phyloP scores from a whole-genome alignment of 108 stramenopile species.

The Nannochloropsis salina region DNA sequence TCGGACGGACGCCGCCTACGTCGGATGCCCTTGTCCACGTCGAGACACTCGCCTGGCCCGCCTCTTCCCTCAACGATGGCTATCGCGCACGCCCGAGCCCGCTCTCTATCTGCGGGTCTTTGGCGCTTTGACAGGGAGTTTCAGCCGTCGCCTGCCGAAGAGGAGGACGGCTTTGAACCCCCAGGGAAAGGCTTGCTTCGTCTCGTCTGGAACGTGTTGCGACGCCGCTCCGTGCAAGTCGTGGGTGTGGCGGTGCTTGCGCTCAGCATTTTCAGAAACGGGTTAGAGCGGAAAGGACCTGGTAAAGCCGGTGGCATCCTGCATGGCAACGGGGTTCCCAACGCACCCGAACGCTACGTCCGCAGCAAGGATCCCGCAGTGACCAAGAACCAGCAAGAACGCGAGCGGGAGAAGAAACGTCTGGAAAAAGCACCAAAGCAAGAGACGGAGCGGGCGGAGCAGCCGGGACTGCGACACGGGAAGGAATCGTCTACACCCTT shows the following conservation, averaged over 20 bases:
- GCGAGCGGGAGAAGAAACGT: neutral
- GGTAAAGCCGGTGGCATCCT: neutral
- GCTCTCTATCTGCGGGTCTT: neutral
- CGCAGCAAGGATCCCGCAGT: neutral
- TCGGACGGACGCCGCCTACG: no score
- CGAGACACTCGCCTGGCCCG: no score
- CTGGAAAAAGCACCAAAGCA: neutral
- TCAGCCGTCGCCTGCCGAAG: neutral
- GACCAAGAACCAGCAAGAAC: neutral
- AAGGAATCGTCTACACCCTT: no score
- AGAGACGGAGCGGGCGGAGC: neutral
- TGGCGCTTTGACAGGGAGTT: neutral
- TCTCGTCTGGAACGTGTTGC: neutral
- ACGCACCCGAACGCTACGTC: neutral
- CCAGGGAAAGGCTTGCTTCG: neutral
- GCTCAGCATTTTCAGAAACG: neutral
- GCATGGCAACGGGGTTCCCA: neutral
- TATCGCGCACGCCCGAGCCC: neutral
- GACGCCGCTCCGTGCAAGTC: neutral
- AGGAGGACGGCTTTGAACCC: neutral
- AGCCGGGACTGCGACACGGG: neutral
- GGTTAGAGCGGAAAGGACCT: neutral
- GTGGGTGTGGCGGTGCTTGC: neutral
- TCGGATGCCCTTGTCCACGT: no score
- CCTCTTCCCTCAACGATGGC: no score